These are phyloP conservation scores for Hirschioporus abietinus DNA, from an alignment of 768 basidiomycete species.

Conservation along the genomic window DNA sequence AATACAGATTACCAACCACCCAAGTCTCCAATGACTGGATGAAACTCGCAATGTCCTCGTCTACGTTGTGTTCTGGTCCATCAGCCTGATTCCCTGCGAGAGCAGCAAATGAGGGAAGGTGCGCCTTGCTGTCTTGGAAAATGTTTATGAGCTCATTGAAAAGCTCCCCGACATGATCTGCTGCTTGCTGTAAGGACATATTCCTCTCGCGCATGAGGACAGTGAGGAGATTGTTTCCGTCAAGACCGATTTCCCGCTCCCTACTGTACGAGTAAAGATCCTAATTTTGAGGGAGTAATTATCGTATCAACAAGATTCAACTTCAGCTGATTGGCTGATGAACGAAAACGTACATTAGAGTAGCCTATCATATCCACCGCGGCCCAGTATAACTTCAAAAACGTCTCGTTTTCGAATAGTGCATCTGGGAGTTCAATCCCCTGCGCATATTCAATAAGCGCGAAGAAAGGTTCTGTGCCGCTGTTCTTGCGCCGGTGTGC, in stretches of 20 bases:
- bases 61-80: conserved; percentile 40
- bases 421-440: conserved; percentile 23
- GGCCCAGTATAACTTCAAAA: conserved; percentile 16
- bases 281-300: conserved; percentile 11
- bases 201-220: conserved; percentile 23
- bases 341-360: conserved; percentile 3
- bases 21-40: conserved; percentile 53
- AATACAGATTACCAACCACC: conserved; percentile 58
- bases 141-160: conserved; percentile 45
- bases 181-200: conserved; percentile 20
- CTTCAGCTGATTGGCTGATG: conserved; percentile 1
- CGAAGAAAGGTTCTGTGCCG: conserved; percentile 20
- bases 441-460: conserved; percentile 20
- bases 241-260: conserved; percentile 25
- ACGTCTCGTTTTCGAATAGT: conserved; percentile 19
- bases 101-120: conserved; percentile 45
- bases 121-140: conserved; percentile 40
- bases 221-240: conserved; percentile 22
- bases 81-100: neutral
- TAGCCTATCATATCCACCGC: conserved; percentile 24
- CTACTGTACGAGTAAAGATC: conserved; percentile 29
- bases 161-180: conserved; percentile 49
- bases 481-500: conserved; percentile 23
- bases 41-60: conserved; percentile 39
- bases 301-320: neutral